Evolutionary conservation across 2,329 filamentous ascomycete genomes (phyloP), one percentile per base, ranked within the genome.

Genomic region (Colletotrichum sp.): DNA sequence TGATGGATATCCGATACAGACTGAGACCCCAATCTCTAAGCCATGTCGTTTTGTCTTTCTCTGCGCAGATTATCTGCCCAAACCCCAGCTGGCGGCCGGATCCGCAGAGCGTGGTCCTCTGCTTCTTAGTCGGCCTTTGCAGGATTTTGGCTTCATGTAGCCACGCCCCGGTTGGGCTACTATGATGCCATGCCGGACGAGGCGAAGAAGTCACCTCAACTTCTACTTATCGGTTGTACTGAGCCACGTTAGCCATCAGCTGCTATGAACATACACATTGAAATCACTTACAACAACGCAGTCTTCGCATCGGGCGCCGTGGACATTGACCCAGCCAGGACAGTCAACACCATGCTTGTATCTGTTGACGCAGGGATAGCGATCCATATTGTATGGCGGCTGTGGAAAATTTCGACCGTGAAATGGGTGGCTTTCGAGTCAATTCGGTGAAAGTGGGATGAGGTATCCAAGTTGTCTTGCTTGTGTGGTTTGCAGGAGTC

Each of bases 311-410:
- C 74, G 70, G 9, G 64, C 70, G 8, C 49, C 49, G 19, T 63
- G 74, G 8, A 74, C 71, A 12, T 74, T 76, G 8, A 74, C 71
- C 74, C 74, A 76, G 25, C 71, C 59, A 3, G 74, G 74, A 5
- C 74, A 76, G 59, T 76, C 74, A n/a, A 76, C 74, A 9, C 74
- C 74, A 30, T 76, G 74, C 49, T 76, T 76, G 34, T 76, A 76
- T 59, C 74, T 57, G 65, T 76, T 76, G 74, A 74, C 59, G 29
- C 74, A 76, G 34, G 74, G 74, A 22, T 76, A 76, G 5, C 70
- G 32, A 39, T 76, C 74, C 74, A 76, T 76, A 32, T 12, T 76
- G 19, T 49, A 25, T 16, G 44, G 49, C 12, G 19, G 13, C 5
- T 44, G 36, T 57, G 12, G 29, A 39, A 19, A 34, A 4, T 52